A percentile compares a stretch with the other conserved stretches of the same genome.
These are phyloP conservation scores for Sarocladium kiliense DNA, from an alignment of 2,329 filamentous ascomycete genomes.

Conservation along the genomic window DNA sequence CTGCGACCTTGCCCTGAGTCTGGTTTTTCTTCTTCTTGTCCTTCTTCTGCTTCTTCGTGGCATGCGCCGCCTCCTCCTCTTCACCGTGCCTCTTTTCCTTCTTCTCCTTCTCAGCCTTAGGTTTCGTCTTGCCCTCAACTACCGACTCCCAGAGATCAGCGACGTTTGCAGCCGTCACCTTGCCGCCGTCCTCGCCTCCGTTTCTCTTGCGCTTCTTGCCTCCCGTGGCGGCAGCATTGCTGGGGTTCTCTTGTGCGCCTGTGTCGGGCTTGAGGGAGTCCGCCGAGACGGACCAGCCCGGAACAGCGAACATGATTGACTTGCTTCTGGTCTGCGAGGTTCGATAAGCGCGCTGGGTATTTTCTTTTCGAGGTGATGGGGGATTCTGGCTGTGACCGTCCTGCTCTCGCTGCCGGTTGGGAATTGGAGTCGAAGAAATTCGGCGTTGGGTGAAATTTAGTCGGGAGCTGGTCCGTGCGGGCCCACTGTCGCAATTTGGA, in stretches of 20 bases:
- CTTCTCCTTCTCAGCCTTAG: conserved; percentile 20
- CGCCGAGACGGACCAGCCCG: conserved; percentile 81
- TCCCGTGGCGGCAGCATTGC: conserved; percentile 33
- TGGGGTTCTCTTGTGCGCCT: neutral
- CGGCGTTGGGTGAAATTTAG: conserved; percentile 3
- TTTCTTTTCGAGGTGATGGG: neutral
- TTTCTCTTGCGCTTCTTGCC: conserved; percentile 54
- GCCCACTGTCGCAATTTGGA: neutral
- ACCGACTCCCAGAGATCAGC: conserved; percentile 74
- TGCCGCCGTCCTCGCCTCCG: conserved; percentile 20
- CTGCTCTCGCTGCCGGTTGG: conserved; percentile 5
- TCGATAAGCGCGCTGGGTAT: neutral
- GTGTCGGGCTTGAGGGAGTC: conserved; percentile 66
- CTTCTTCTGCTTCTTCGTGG: conserved; percentile 12
- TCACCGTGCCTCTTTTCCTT: conserved; percentile 27
- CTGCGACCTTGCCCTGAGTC: neutral
- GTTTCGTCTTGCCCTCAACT: conserved; percentile 59
- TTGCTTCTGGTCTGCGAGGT: neutral
- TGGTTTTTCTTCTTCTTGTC: conserved; percentile 18
- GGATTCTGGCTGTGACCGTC: too few relatives aligned
- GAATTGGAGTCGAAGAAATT: conserved; percentile 3
- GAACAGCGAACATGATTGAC: conserved; percentile 79
- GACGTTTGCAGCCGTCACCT: conserved; percentile 65
- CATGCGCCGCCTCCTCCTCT: conserved; percentile 15
- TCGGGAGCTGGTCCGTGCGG: neutral